These are phyloP conservation scores for Kuraishia hungarica DNA, from an alignment of 805 yeast species.

Conservation along the genomic window DNA sequence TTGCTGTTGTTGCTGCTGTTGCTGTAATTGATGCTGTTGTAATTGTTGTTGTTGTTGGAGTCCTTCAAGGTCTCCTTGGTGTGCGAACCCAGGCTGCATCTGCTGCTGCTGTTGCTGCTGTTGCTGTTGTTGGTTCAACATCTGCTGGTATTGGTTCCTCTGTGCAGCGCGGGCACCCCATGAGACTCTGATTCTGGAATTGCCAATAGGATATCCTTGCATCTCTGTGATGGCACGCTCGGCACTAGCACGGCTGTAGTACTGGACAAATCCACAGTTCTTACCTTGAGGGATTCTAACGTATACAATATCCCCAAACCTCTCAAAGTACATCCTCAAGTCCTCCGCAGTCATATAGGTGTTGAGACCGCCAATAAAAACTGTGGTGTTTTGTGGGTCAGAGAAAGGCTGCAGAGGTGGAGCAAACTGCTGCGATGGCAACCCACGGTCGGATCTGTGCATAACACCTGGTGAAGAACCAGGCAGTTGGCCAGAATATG, in stretches of 20 bases:
- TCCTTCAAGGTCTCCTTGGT: neutral
- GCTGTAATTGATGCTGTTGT: slow-evolving; percentile 5
- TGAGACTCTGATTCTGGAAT: slow-evolving; percentile 70
- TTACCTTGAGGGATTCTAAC: slow-evolving; percentile 75
- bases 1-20: slow-evolving; percentile 9
- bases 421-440: slow-evolving; percentile 20
- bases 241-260: slow-evolving; percentile 67
- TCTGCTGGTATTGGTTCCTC: slow-evolving; percentile 23
- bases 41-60: slow-evolving; percentile 10
- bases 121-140: neutral
- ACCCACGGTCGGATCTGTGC: slow-evolving; percentile 1
- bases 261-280: slow-evolving; percentile 81
- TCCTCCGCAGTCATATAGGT: slow-evolving; percentile 52
- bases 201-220: slow-evolving; percentile 84
- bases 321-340: slow-evolving; percentile 46
- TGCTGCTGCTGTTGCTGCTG: slow-evolving; percentile 10
- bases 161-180: slow-evolving; percentile 70
- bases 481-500: neutral
- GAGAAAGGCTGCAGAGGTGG: slow-evolving; percentile 57
- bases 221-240: slow-evolving; percentile 77
- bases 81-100: slow-evolving; percentile 4
- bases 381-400: slow-evolving; percentile 70
- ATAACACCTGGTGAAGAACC: slow-evolving; percentile 6
- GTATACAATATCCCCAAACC: slow-evolving; percentile 70
- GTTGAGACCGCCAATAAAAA: slow-evolving; percentile 70